phyloP scores from a whole-genome alignment of 331 rosid genomes.

The Pyracantha coccinea region DNA sequence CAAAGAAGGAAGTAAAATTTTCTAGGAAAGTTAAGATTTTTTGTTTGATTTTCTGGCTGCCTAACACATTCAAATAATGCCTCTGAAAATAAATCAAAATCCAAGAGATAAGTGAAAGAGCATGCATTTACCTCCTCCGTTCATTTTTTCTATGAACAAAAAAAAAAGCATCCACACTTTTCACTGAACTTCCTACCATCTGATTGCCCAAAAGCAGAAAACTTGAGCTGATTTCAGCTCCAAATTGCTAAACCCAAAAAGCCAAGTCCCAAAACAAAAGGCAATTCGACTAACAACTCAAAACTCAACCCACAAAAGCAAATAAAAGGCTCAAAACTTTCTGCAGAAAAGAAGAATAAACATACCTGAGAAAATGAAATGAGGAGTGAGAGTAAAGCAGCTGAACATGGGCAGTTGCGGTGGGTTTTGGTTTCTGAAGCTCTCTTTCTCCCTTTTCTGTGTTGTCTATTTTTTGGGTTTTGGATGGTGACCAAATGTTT shows the following conservation, averaged over 20 bases:
- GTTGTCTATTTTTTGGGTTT: background rate
- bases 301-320: background rate
- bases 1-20: too few species aligned
- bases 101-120: background rate
- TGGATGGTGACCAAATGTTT: slow-evolving; percentile 15
- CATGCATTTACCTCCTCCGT: background rate
- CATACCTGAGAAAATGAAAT: slow-evolving; percentile 13
- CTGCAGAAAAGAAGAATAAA: background rate
- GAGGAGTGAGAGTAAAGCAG: background rate
- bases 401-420: background rate
- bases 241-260: slow-evolving; percentile 2
- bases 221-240: slow-evolving; percentile 2
- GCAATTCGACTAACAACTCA: background rate
- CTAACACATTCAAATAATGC: background rate
- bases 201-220: slow-evolving; percentile 2
- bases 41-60: too few species aligned
- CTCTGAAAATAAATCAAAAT: background rate
- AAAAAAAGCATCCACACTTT: background rate
- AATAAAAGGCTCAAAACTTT: background rate
- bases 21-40: too few species aligned
- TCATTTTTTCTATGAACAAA: background rate
- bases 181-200: slow-evolving; percentile 8
- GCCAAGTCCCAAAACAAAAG: background rate
- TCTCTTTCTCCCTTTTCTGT: background rate
- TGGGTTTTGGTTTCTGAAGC: background rate